Conservation (phyloP, 352 stramenopile genomes). For the Phytophthora nicotianae region DNA sequence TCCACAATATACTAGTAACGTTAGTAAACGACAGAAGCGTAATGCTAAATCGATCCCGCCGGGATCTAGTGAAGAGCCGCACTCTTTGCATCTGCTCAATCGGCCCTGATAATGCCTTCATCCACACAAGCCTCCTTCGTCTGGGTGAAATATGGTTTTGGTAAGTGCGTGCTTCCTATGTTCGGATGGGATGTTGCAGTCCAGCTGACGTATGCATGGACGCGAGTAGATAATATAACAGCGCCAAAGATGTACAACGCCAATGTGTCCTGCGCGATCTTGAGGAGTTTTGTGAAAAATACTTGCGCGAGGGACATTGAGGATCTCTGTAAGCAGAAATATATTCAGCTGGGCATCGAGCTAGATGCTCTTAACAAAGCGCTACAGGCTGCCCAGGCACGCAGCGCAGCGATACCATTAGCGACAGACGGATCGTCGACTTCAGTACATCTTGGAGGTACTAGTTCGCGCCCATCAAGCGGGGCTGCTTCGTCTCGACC, state of each 20-base stretch:
- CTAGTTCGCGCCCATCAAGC: constrained; percentile 27
- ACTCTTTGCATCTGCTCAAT: background rate
- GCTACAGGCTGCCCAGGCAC: constrained; percentile 16
- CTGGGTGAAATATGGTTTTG: constrained; percentile 86
- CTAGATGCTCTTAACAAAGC: constrained; percentile 60
- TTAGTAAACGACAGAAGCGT: no score
- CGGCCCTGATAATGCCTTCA: constrained; percentile 14
- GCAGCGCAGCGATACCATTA: constrained; percentile 16
- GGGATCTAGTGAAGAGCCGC: background rate
- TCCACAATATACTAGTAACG: no score
- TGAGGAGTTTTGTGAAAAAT: constrained; percentile 74
- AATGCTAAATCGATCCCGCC: background rate
- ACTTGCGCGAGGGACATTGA: constrained; percentile 71
- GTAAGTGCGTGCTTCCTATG: constrained; percentile 31
- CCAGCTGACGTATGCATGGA: background rate
- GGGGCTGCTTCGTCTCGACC: constrained; percentile 17
- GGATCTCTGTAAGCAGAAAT: constrained; percentile 78
- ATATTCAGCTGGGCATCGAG: constrained; percentile 77
- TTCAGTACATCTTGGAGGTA: constrained; percentile 6
- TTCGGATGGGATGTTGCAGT: background rate
- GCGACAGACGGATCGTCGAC: constrained; percentile 4
- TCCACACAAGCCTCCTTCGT: constrained; percentile 48
- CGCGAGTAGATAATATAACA: constrained; percentile 47
- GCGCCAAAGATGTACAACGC: constrained; percentile 79
- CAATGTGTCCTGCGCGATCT: constrained; percentile 71